Conservation (phyloP, 805 yeast genomes). For the Debaryomyces maramus region DNA sequence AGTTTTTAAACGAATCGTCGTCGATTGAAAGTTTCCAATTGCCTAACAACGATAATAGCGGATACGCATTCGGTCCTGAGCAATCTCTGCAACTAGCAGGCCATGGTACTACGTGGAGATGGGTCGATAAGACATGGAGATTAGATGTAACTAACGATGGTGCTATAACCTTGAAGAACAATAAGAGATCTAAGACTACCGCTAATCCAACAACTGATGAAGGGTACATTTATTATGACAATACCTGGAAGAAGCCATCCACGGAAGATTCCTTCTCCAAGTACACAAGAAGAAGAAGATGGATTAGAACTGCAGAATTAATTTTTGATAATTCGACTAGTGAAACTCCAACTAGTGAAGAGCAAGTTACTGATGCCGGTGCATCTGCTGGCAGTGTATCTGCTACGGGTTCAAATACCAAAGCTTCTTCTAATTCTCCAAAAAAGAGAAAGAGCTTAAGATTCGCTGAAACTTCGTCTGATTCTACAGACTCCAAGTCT, state of each 20-base stretch:
- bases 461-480: slow-evolving; percentile 36
- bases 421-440: slow-evolving; percentile 5
- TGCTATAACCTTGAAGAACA: slow-evolving; percentile 66
- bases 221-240: slow-evolving; percentile 87
- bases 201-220: slow-evolving; percentile 78
- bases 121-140: slow-evolving; percentile 94
- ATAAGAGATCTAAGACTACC: slow-evolving; percentile 53
- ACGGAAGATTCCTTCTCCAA: slow-evolving; percentile 86
- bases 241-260: slow-evolving; percentile 90
- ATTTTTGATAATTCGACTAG: slow-evolving; percentile 33
- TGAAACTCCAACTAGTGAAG: not conserved
- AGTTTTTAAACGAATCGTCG: slow-evolving; percentile 81
- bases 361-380: not conserved
- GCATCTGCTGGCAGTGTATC: not conserved
- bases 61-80: slow-evolving; percentile 26
- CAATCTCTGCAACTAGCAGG: slow-evolving; percentile 34
- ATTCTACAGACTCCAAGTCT: not conserved
- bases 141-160: slow-evolving; percentile 88
- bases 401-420: slow-evolving; percentile 4
- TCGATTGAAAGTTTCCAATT: slow-evolving; percentile 75
- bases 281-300: slow-evolving; percentile 90
- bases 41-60: slow-evolving; percentile 61
- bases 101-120: slow-evolving; percentile 81
- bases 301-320: slow-evolving; percentile 93
- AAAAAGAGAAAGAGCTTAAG: slow-evolving; percentile 43